Evolutionary conservation across 306 rosid genomes (phyloP).

Genomic region (Begonia peltatifolia): DNA sequence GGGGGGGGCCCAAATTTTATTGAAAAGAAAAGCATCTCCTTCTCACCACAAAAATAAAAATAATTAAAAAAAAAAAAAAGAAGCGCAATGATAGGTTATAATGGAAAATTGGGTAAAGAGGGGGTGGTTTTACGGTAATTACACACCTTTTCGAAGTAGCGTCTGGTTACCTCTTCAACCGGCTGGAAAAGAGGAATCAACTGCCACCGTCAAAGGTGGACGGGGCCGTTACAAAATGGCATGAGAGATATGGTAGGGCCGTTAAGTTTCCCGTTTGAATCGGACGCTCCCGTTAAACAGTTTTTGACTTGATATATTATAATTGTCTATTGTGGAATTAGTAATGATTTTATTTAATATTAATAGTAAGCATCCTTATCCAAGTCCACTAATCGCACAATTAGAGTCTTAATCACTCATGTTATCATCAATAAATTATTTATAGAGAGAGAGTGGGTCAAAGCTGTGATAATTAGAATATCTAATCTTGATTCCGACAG

Average conservation of each 20-base stretch:
- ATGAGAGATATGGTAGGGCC: background rate
- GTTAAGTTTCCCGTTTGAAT: background rate
- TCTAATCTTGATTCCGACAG: no score
- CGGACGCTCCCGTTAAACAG: background rate
- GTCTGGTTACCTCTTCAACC: constrained; percentile 4
- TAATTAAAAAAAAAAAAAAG: no score
- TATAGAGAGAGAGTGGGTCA: no score
- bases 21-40: background rate
- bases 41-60: background rate
- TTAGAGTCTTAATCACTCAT: no score
- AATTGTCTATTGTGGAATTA: no score
- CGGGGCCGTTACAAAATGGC: background rate
- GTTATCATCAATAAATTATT: no score
- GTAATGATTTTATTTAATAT: no score
- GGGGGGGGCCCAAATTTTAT: background rate
- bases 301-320: no score
- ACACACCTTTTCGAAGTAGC: background rate
- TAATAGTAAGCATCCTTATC: no score
- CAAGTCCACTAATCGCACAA: no score
- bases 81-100: background rate
- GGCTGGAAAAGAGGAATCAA: background rate
- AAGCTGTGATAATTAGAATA: no score
- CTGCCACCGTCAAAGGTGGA: background rate
- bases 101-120: background rate
- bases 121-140: background rate